phyloP scores from a whole-genome alignment of 441 rosid genomes.

The Jatropha multifida region DNA sequence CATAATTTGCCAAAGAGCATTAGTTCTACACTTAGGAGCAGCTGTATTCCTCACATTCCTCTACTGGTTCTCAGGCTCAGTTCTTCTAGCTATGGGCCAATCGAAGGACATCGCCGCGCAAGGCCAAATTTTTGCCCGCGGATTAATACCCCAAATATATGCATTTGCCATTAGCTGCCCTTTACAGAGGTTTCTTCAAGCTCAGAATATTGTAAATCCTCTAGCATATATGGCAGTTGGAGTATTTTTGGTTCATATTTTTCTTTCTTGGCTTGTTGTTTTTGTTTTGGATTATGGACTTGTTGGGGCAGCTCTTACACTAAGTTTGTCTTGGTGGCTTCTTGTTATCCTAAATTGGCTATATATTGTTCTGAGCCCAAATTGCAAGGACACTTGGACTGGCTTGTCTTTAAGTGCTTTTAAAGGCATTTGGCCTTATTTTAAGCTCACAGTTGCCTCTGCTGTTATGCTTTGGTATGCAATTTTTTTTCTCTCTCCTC shows the following conservation, averaged over 20 bases:
- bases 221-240: conserved; percentile 78
- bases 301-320: conserved; percentile 70
- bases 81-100: conserved; percentile 64
- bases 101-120: conserved; percentile 51
- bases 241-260: conserved; percentile 64
- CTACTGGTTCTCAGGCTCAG: conserved; percentile 70
- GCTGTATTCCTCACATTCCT: conserved; percentile 70
- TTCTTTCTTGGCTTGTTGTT: conserved; percentile 67
- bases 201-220: conserved; percentile 94
- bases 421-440: conserved; percentile 88
- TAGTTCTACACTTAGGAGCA: conserved; percentile 69
- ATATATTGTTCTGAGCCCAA: conserved; percentile 69
- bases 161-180: conserved; percentile 87
- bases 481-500: neutral
- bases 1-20: conserved; percentile 80
- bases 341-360: conserved; percentile 49
- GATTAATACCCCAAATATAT: conserved; percentile 80
- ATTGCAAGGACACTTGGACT: conserved; percentile 80
- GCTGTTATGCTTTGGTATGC: conserved; percentile 85
- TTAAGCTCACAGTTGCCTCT: conserved; percentile 83
- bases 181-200: conserved; percentile 90
- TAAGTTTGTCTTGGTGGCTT: conserved; percentile 90
- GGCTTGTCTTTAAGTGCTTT: conserved; percentile 69
- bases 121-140: conserved; percentile 74
- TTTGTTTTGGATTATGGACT: conserved; percentile 60